Conservation (phyloP, 2,329 filamentous ascomycete genomes). For the Trichoderma harzianum region DNA sequence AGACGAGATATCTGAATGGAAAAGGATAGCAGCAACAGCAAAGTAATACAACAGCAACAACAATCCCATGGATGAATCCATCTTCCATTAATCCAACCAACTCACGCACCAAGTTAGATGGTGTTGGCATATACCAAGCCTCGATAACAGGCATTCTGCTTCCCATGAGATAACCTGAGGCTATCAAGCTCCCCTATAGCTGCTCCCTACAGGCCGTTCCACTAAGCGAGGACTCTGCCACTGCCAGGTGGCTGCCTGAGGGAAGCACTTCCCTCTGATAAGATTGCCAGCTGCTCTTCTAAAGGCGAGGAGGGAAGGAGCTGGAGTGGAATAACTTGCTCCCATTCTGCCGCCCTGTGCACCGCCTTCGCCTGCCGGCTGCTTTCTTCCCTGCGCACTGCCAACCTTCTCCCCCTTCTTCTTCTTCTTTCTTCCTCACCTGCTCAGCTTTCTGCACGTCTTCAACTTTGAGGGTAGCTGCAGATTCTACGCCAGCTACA, state of each 20-base stretch:
- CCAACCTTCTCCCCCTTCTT: neutral
- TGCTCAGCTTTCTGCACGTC: neutral
- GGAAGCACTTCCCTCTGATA: neutral
- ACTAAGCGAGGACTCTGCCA: neutral
- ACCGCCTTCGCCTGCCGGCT: neutral
- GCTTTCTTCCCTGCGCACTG: neutral
- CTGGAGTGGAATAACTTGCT: slow-evolving; percentile 9
- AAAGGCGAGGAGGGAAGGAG: neutral
- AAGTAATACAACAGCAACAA: neutral
- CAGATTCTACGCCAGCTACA: neutral
- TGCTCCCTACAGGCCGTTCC: neutral
- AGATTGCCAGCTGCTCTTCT: neutral
- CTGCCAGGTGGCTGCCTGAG: neutral
- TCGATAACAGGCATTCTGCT: neutral
- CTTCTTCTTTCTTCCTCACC: neutral
- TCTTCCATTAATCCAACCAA: neutral
- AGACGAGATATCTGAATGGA: neutral
- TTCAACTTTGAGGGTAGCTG: neutral
- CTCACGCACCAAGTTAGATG: neutral
- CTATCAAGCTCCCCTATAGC: neutral
- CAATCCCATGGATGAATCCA: neutral
- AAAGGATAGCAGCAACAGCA: neutral
- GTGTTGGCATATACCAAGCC: neutral
- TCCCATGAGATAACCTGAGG: no score
- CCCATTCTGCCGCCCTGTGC: slow-evolving; percentile 10